Evolutionary conservation across 257 asterid species (phyloP), one percentile per base, ranked within the genome.

Genomic region (Nicotiana knightiana): DNA sequence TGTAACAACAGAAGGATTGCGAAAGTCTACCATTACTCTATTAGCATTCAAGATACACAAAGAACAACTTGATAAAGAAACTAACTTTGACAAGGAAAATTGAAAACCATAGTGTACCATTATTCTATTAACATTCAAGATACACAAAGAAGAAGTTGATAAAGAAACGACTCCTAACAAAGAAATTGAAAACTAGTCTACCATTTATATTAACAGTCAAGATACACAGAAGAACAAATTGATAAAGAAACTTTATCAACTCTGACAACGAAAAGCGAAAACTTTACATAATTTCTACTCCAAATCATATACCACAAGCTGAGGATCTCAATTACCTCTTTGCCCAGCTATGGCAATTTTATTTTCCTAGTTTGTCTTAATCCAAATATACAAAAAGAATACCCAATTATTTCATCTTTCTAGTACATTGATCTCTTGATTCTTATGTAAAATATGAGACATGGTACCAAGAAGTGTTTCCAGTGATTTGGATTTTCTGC

Each of bases 401-500:
- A 3, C 8, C 39, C 62, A 24, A 24, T 28, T 51, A 17, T 16
- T 75, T 75, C 16, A 75, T 51, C 33, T 26, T 90, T 84, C 92
- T 46, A 84, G 81, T 58, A 80, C 90, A 81, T 85, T 86, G 77
- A 92, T 83, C 77, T 87, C 89, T 51, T 82, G 77, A 76, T 88
- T 81, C 32, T 13, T 81, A 30, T 83, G 39, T 73, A 75, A 75
- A 51, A 76, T 67, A 21, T 80, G 89, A 76, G 91, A 81, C 81
- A 84, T 89, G 28, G 86, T 87, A 68, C 85, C 93, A 17, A 94
- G 90, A 67, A 94, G 90, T 1, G 92, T 86, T 84, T 91, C 97
- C 68, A 96, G 82, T 6, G 98, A 89, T 82, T 89, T 90, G 21
- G 97, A 88, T 82, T 87, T 91, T 80, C 94, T 86, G 54, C 82